A percentile compares a stretch with the other conserved stretches of the same genome.
Evolutionary conservation across 164 flowering plant species (phyloP).

Genomic region (Vitis labrusca): DNA sequence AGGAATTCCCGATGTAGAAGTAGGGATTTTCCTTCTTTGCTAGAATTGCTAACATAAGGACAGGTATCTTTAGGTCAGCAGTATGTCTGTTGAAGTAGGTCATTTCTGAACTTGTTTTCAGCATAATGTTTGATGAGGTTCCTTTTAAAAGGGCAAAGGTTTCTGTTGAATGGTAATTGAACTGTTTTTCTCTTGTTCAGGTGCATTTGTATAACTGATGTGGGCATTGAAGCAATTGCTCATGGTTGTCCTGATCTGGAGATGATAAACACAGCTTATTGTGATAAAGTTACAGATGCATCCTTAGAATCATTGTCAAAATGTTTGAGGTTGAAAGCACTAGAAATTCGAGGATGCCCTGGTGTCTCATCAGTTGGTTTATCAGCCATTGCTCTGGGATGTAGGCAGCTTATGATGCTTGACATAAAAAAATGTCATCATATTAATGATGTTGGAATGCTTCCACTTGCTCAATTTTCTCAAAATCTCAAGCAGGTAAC

Average conservation of each 20-base stretch:
- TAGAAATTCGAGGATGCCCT: constrained; percentile 28
- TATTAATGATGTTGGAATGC: constrained; percentile 25
- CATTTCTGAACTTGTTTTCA: too few species aligned
- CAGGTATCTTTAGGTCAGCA: too few species aligned
- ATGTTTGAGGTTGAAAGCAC: constrained; percentile 17
- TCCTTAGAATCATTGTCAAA: constrained; percentile 22
- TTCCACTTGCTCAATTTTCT: constrained; percentile 21
- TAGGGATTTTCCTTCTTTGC: too few species aligned
- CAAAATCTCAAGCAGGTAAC: constrained; percentile 27
- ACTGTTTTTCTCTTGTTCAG: constrained; percentile 6
- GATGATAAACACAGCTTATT: constrained; percentile 26
- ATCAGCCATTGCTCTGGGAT: constrained; percentile 23
- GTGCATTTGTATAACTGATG: constrained; percentile 18
- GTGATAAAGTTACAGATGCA: constrained; percentile 14
- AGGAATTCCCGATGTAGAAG: too few species aligned
- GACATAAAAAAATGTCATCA: constrained; percentile 30
- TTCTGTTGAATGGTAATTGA: neutral
- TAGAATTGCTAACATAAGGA: too few species aligned
- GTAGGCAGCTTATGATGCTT: constrained; percentile 21
- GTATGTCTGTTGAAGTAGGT: too few species aligned
- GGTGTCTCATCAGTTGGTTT: constrained; percentile 22
- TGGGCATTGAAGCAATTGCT: constrained; percentile 19
- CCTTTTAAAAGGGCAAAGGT: too few species aligned
- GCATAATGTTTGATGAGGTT: too few species aligned
- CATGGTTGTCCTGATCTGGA: constrained; percentile 26